phyloP scores from a whole-genome alignment of 2,329 filamentous ascomycete genomes.

The Trichophyton schoenleinii region DNA sequence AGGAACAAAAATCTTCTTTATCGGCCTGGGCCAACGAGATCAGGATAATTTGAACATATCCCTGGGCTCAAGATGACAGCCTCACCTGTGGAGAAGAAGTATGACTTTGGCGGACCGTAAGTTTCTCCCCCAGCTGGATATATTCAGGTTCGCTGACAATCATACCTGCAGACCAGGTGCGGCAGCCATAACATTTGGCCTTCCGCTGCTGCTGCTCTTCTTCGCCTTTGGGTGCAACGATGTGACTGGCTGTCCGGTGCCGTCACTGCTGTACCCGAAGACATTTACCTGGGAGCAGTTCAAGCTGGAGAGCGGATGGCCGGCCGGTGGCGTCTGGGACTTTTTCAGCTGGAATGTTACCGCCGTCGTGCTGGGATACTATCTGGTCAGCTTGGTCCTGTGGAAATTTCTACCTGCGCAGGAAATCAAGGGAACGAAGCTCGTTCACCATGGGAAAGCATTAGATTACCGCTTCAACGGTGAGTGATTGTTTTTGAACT shows the following conservation, averaged over 20 bases:
- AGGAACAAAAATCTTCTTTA: not conserved
- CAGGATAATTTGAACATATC: not conserved
- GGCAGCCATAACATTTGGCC: constrained; percentile 56
- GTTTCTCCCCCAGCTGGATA: not conserved
- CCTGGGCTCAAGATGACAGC: not conserved
- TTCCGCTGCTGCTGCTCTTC: constrained; percentile 66
- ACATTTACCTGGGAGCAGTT: constrained; percentile 59
- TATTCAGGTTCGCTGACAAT: not conserved
- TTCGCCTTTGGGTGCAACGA: constrained; percentile 87
- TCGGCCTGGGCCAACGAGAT: not conserved
- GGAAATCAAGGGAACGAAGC: constrained; percentile 55
- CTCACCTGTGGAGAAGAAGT: not conserved
- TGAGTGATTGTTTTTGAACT: constrained; percentile 25
- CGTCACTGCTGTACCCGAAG: constrained; percentile 61
- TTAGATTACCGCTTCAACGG: constrained; percentile 68
- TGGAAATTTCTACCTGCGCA: constrained; percentile 65
- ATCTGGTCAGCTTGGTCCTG: constrained; percentile 60
- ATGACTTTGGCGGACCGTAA: constrained; percentile 2
- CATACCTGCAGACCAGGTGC: constrained; percentile 8
- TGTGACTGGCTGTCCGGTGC: constrained; percentile 76
- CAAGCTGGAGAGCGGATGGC: constrained; percentile 74
- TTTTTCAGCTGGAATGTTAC: constrained; percentile 58
- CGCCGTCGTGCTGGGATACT: constrained; percentile 63
- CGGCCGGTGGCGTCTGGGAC: constrained; percentile 53
- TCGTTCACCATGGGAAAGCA: constrained; percentile 58